Evolutionary conservation across 176 grass and related monocot species (phyloP).

Genomic region (Luzula sylvatica): DNA sequence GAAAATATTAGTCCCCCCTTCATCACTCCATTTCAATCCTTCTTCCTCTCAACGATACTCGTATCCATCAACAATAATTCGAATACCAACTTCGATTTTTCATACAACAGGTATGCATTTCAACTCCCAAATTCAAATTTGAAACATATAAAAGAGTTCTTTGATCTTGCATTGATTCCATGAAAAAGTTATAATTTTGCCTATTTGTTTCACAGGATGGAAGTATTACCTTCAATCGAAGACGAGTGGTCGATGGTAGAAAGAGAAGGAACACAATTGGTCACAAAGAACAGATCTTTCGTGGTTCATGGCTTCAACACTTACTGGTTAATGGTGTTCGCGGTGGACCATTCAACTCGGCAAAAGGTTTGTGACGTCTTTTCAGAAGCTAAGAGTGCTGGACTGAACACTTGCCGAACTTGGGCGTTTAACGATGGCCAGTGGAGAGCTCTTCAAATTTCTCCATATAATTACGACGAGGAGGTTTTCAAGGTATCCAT

Average conservation of each 20-base stretch:
- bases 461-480: slow-evolving; percentile 44
- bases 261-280: slow-evolving; percentile 33
- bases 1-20: background rate
- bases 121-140: background rate
- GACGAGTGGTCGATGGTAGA: slow-evolving; percentile 41
- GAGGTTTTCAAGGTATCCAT: slow-evolving; percentile 45
- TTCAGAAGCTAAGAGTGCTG: slow-evolving; percentile 26
- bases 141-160: background rate
- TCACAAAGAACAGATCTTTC: slow-evolving; percentile 39
- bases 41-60: slow-evolving; percentile 11
- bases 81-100: background rate
- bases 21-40: slow-evolving; percentile 10
- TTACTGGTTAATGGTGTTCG: slow-evolving; percentile 84
- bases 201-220: slow-evolving; percentile 11
- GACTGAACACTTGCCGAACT: slow-evolving; percentile 71
- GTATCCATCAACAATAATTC: background rate
- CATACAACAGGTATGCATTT: slow-evolving; percentile 7
- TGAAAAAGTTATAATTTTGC: background rate
- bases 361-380: slow-evolving; percentile 33
- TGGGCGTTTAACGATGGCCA: slow-evolving; percentile 80
- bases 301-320: slow-evolving; percentile 68
- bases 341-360: slow-evolving; percentile 34
- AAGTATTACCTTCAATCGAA: background rate
- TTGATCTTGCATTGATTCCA: background rate
- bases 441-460: slow-evolving; percentile 53